Evolutionary conservation across 2,329 filamentous ascomycete genomes (phyloP).

Genomic region (Xylariaceae sp.): DNA sequence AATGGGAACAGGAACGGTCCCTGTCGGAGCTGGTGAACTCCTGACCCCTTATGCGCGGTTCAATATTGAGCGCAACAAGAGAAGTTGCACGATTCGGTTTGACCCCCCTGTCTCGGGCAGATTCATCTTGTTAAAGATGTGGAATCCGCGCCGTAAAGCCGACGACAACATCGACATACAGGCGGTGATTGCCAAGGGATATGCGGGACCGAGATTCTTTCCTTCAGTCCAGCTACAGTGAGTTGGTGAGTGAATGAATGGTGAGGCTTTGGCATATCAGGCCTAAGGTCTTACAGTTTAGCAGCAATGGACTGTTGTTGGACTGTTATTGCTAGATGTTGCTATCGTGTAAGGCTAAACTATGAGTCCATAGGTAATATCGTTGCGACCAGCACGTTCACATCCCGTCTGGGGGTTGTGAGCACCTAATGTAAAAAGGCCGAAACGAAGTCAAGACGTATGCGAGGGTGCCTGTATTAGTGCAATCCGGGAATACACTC

Average conservation of each 20-base stretch:
- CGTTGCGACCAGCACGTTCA: background rate
- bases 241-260: conserved; percentile 12
- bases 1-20: conserved; percentile 42
- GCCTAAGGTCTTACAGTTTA: background rate
- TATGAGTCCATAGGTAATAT: background rate
- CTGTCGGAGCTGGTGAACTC: conserved; percentile 53
- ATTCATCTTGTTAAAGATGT: conserved; percentile 85
- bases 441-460: too few species aligned
- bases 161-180: conserved; percentile 80
- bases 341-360: background rate
- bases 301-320: conserved; percentile 1
- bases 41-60: conserved; percentile 75
- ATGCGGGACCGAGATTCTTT: conserved; percentile 79
- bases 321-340: background rate
- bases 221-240: conserved; percentile 60
- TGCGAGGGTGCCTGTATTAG: too few species aligned
- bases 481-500: too few species aligned
- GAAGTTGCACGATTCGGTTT: conserved; percentile 81
- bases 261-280: background rate
- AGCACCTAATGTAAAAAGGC: background rate
- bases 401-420: background rate
- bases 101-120: conserved; percentile 75
- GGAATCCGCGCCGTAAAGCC: conserved; percentile 66
- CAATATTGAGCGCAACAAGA: conserved; percentile 75
- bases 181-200: conserved; percentile 76